Conservation (phyloP, 768 basidiomycete species). For the Lentinula guzmanii region DNA sequence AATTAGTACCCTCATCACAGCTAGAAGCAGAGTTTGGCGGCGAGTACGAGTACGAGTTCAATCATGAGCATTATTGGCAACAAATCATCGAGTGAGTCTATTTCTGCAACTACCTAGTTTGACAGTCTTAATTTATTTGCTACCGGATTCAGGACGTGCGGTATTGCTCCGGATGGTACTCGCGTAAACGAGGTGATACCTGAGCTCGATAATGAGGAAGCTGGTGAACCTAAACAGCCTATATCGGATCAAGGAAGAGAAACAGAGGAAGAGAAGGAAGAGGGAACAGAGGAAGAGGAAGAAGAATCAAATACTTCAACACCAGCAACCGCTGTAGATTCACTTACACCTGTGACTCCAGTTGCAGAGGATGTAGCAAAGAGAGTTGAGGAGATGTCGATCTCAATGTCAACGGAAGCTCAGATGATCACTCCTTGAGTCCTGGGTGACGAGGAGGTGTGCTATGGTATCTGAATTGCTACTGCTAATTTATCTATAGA, state of each 20-base stretch:
- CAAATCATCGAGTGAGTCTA: slow-evolving; percentile 57
- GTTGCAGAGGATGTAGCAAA: not conserved
- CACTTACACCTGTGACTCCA: not conserved
- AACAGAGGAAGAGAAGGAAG: not conserved
- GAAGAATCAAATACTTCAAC: not conserved
- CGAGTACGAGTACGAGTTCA: slow-evolving; percentile 66
- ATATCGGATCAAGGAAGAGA: not conserved
- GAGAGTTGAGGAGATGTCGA: not conserved
- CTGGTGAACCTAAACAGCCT: not conserved
- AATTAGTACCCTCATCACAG: slow-evolving; percentile 69
- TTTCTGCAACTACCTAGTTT: not conserved
- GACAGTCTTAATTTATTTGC: not conserved
- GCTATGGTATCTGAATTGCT: no score
- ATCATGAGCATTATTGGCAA: slow-evolving; percentile 72
- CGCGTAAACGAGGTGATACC: slow-evolving; percentile 22
- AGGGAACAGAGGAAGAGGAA: not conserved
- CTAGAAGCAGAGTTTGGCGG: slow-evolving; percentile 85
- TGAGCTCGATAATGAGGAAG: not conserved
- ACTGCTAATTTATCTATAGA: no score
- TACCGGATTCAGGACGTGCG: slow-evolving; percentile 39
- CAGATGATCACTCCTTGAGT: not conserved
- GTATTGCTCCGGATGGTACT: slow-evolving; percentile 51
- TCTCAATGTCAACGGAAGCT: not conserved
- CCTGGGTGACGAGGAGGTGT: no score
- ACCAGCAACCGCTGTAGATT: not conserved